Percentiles rank a stretch among this genome's conserved stretches.
These are phyloP conservation scores for Penicillium verrucosum DNA, from an alignment of 2,329 filamentous ascomycete genomes.

Conservation along the genomic window DNA sequence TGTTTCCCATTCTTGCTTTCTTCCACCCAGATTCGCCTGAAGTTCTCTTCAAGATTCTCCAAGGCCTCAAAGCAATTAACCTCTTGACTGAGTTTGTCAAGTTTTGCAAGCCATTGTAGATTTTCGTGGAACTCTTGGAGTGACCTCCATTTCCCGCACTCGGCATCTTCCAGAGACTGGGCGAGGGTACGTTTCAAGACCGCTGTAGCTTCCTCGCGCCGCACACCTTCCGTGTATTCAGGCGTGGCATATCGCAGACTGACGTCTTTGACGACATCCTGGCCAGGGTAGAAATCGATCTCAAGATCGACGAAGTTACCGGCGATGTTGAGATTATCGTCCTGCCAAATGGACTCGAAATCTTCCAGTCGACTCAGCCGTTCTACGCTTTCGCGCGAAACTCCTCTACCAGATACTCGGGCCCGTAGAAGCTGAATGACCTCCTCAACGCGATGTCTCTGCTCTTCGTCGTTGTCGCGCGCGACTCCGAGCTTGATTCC, in stretches of 20 bases:
- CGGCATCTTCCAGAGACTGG: constrained; percentile 32
- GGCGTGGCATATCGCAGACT: constrained; percentile 44
- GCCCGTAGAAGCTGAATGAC: constrained; percentile 41
- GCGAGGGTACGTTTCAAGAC: constrained; percentile 42
- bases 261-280: constrained; percentile 44
- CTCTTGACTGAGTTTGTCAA: constrained; percentile 44
- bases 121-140: constrained; percentile 43
- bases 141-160: constrained; percentile 35
- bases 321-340: constrained; percentile 46
- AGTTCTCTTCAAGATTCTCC: constrained; percentile 42
- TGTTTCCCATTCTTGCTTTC: constrained; percentile 36
- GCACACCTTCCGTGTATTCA: constrained; percentile 40
- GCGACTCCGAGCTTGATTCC: constrained; percentile 35
- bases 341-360: constrained; percentile 48
- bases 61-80: constrained; percentile 48
- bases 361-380: constrained; percentile 43
- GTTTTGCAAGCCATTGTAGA: constrained; percentile 43
- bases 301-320: constrained; percentile 48
- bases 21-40: constrained; percentile 44
- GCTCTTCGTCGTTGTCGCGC: constrained; percentile 43
- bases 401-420: constrained; percentile 42
- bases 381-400: constrained; percentile 45
- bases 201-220: constrained; percentile 42
- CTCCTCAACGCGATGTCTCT: constrained; percentile 40
- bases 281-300: constrained; percentile 42